A percentile compares a stretch with the other conserved stretches of the same genome.
phyloP scores from a whole-genome alignment of 805 yeast species.

The Candida tallmaniae region DNA sequence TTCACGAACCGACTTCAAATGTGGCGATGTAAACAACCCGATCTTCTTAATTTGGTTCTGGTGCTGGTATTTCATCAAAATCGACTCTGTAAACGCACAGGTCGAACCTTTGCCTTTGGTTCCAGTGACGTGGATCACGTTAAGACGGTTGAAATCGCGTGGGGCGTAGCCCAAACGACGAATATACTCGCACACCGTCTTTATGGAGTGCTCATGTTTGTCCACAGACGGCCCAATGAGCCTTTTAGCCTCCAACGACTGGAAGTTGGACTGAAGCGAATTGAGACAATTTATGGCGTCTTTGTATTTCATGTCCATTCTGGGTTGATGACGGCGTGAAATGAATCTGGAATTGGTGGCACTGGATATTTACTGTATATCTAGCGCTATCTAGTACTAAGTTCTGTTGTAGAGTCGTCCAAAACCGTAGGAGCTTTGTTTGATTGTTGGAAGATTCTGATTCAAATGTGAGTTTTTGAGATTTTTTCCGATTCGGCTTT shows the following conservation, averaged over 20 bases:
- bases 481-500: too few species aligned
- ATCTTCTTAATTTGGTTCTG: slow-evolving; percentile 47
- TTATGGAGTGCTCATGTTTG: slow-evolving; percentile 60
- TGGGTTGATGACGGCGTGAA: too few species aligned
- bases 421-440: too few species aligned
- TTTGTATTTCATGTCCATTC: slow-evolving; percentile 24
- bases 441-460: too few species aligned
- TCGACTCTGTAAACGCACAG: slow-evolving; percentile 87
- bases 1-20: slow-evolving; percentile 87
- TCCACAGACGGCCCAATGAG: slow-evolving; percentile 59
- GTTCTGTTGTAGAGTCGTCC: too few species aligned
- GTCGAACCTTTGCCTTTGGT: slow-evolving; percentile 99
- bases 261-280: slow-evolving; percentile 85
- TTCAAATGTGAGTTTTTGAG: too few species aligned
- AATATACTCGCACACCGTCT: slow-evolving; percentile 62
- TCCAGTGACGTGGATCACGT: slow-evolving; percentile 90
- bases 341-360: too few species aligned
- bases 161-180: slow-evolving; percentile 43
- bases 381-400: too few species aligned
- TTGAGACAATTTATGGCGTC: slow-evolving; percentile 87
- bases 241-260: slow-evolving; percentile 79
- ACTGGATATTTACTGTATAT: too few species aligned
- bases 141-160: slow-evolving; percentile 65
- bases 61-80: slow-evolving; percentile 55
- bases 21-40: slow-evolving; percentile 97